Evolutionary conservation across 2,329 filamentous ascomycete genomes (phyloP), one percentile per base, ranked within the genome.

Genomic region (Cytospora mali): DNA sequence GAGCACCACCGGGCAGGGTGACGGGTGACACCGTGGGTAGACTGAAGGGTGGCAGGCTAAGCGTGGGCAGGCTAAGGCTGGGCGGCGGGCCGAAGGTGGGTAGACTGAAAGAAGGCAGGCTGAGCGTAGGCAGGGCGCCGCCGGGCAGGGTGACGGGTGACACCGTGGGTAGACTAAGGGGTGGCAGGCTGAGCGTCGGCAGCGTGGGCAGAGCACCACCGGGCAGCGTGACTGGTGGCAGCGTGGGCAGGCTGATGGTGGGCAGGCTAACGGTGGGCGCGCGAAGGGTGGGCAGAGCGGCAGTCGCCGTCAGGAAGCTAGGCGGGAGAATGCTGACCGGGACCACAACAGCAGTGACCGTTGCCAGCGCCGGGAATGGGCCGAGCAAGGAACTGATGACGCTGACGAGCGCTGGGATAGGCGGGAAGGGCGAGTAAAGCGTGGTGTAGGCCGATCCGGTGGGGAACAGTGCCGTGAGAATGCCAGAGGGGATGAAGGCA

Each of bases 381-480:
- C 4, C n/a, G n/a, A 46, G 2, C 4, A 46, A 11, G 21, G 42
- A 46, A 3, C 18, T 6, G 16, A 46, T 9, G 42, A 46, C 9
- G 42, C 42, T 46, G 42, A 46, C 13, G n/a, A 60, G 50, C 27
- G 27, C n/a, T 21, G n/a, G 21, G 14, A 42, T 13, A 25, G 25
- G 39, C 21, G 42, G 42, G 42, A 49, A 33, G 27, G 55, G 18
- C 7, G 4, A 16, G n/a, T 21, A 28, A 9, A 51, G 50, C 18
- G 52, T 29, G 27, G 53, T 23, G 39, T 54, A 23, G 28, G 58
- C 46, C 21, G 35, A 33, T 46, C 11, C 11, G 13, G 55, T 57
- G 11, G 39, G 39, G 27, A 18, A 14, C 18, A 14, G 6, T 13
- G 35, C 35, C 5, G 35, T 3, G 35, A 9, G 31, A 13, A 13